These are phyloP conservation scores for Seminavis robusta DNA, from an alignment of 108 stramenopile genomes.

Conservation along the genomic window DNA sequence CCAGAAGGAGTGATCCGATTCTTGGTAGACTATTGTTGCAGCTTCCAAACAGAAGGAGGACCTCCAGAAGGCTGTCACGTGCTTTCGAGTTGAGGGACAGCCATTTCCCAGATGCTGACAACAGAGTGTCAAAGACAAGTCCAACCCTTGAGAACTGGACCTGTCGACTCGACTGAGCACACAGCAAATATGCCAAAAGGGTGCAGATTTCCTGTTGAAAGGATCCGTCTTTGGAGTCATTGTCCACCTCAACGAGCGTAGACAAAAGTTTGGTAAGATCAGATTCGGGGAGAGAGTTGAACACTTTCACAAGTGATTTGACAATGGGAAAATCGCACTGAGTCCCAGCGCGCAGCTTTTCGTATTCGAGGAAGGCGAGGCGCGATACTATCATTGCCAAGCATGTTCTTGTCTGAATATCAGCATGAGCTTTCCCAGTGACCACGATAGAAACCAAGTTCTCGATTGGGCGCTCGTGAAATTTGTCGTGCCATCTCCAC, in stretches of 20 bases:
- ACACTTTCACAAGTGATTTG: no score
- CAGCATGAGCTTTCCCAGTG: no score
- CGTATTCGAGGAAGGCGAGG: no score
- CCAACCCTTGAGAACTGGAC: conserved; percentile 9
- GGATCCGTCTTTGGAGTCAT: not conserved
- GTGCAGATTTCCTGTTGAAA: conserved; percentile 1
- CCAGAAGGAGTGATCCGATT: conserved; percentile 18
- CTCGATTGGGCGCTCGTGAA: no score
- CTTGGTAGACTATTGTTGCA: conserved; percentile 12
- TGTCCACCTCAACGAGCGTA: conserved; percentile 2
- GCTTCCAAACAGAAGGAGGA: conserved; percentile 9
- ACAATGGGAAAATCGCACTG: no score
- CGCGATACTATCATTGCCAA: no score
- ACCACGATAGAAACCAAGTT: no score
- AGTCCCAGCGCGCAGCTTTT: no score
- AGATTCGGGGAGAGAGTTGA: no score
- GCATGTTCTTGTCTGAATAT: no score
- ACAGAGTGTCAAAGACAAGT: conserved; percentile 10
- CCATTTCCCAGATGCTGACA: conserved; percentile 10
- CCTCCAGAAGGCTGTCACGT: not conserved
- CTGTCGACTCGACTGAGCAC: not conserved
- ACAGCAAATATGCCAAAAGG: conserved; percentile 10
- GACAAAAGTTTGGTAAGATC: conserved; percentile 9
- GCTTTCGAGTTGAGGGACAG: not conserved
- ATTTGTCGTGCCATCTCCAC: no score